These are phyloP conservation scores for Anthostomella pinea DNA, from an alignment of 2,329 filamentous ascomycete genomes.

Conservation along the genomic window DNA sequence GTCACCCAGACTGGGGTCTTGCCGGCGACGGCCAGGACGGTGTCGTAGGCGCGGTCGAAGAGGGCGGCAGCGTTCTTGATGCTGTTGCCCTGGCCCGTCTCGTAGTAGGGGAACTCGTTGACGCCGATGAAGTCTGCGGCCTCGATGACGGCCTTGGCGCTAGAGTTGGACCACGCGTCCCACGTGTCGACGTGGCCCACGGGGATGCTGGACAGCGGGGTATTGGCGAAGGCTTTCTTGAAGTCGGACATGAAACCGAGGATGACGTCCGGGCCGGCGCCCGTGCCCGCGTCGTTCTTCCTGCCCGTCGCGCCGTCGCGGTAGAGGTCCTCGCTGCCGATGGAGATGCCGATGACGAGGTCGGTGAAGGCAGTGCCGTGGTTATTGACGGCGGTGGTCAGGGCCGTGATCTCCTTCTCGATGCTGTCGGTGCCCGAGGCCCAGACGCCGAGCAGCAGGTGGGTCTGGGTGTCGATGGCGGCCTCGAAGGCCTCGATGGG, in stretches of 20 bases:
- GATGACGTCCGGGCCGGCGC: slow-evolving; percentile 42
- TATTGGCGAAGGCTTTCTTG: slow-evolving; percentile 43
- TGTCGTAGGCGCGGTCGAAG: slow-evolving; percentile 38
- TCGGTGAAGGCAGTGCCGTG: slow-evolving; percentile 40
- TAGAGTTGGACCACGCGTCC: slow-evolving; percentile 47
- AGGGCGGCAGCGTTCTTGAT: slow-evolving; percentile 42
- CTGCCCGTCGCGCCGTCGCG: slow-evolving; percentile 35
- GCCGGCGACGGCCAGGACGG: slow-evolving; percentile 51
- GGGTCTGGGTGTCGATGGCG: slow-evolving; percentile 47
- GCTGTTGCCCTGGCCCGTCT: slow-evolving; percentile 37
- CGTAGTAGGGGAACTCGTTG: slow-evolving; percentile 54
- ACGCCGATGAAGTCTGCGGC: slow-evolving; percentile 53
- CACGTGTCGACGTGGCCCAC: slow-evolving; percentile 57
- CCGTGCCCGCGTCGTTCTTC: slow-evolving; percentile 29
- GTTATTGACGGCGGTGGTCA: slow-evolving; percentile 43
- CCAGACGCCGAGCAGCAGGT: slow-evolving; percentile 55
- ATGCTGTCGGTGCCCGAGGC: slow-evolving; percentile 37
- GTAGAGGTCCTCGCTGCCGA: slow-evolving; percentile 58
- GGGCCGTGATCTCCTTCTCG: slow-evolving; percentile 48
- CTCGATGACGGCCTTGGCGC: slow-evolving; percentile 47
- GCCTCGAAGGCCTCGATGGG: slow-evolving; percentile 69
- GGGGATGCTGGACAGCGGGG: slow-evolving; percentile 33
- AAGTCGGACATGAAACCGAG: slow-evolving; percentile 57
- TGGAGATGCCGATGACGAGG: slow-evolving; percentile 51
- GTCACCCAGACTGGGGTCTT: slow-evolving; percentile 58